phyloP scores from a whole-genome alignment of 352 stramenopile species.

The Phytophthora fragariae region DNA sequence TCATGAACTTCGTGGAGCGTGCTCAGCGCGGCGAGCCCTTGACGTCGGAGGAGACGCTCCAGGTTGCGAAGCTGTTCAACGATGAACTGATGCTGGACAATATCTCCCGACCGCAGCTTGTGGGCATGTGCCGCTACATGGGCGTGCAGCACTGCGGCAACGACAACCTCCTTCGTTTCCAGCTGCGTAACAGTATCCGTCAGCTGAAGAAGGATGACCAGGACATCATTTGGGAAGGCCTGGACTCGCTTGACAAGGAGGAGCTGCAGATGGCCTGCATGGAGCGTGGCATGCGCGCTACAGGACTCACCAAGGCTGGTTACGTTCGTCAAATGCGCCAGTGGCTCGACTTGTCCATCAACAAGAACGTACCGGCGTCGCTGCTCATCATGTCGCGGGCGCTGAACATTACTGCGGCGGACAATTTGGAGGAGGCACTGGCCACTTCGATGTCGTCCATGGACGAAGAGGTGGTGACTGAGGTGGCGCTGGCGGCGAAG shows the following conservation, averaged over 20 bases:
- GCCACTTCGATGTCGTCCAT: slow-evolving; percentile 90
- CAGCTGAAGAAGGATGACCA: slow-evolving; percentile 98
- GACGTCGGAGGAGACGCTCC: slow-evolving; percentile 80
- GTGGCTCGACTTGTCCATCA: slow-evolving; percentile 98
- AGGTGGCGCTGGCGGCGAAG: slow-evolving; percentile 85
- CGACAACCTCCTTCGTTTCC: slow-evolving; percentile 97
- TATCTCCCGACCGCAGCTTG: slow-evolving; percentile 95
- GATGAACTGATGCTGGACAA: slow-evolving; percentile 99
- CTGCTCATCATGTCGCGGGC: slow-evolving; percentile 98
- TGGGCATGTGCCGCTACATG: slow-evolving; percentile 98
- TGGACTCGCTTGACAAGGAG: slow-evolving; percentile 98
- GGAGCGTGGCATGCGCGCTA: slow-evolving; percentile 97
- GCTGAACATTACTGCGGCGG: slow-evolving; percentile 94
- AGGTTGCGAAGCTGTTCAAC: slow-evolving; percentile 95
- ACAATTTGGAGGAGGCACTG: slow-evolving; percentile 87
- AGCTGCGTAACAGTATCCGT: slow-evolving; percentile 93
- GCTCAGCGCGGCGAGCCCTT: slow-evolving; percentile 82
- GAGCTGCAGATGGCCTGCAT: slow-evolving; percentile 97
- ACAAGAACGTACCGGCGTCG: slow-evolving; percentile 98
- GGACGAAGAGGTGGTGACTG: slow-evolving; percentile 89
- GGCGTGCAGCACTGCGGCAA: slow-evolving; percentile 96
- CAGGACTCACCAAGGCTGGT: slow-evolving; percentile 95
- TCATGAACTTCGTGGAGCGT: slow-evolving; percentile 87
- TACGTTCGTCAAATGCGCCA: slow-evolving; percentile 96
- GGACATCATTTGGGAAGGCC: slow-evolving; percentile 98